Evolutionary conservation across 1,284 basidiomycete species (phyloP).

Genomic region (Tilletia walkeri): DNA sequence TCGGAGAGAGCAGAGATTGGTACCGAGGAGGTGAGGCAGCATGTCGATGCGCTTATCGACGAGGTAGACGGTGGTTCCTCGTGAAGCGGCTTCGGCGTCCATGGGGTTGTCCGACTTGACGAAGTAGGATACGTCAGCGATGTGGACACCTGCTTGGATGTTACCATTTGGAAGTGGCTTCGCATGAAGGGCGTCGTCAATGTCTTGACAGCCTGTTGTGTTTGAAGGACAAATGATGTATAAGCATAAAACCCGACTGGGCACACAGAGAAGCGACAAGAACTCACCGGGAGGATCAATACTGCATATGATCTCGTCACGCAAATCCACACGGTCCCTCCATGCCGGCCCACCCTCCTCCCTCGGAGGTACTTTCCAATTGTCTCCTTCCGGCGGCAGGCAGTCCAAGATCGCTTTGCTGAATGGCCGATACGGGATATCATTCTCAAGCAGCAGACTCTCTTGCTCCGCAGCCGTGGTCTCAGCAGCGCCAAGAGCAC

Average conservation of each 20-base stretch:
- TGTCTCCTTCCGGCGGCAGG: constrained; percentile 82
- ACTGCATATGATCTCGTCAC: constrained; percentile 84
- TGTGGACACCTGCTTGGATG: constrained; percentile 97
- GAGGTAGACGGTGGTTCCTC: constrained; percentile 96
- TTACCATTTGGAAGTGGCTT: constrained; percentile 84
- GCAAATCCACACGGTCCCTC: constrained; percentile 83
- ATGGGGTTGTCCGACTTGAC: constrained; percentile 91
- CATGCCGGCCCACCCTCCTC: constrained; percentile 64
- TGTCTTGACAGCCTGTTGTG: constrained; percentile 85
- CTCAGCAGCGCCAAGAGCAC: constrained; percentile 84
- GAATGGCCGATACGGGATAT: constrained; percentile 94
- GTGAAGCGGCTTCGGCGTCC: constrained; percentile 90
- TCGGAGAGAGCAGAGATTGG: constrained; percentile 90
- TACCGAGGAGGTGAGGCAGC: constrained; percentile 89
- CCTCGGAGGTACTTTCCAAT: constrained; percentile 88
- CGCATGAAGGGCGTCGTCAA: constrained; percentile 98
- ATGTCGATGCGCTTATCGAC: constrained; percentile 99
- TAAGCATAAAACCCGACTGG: not conserved
- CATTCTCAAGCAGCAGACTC: constrained; percentile 87
- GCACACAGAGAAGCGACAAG: not conserved
- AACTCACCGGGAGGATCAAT: constrained; percentile 73
- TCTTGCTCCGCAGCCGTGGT: constrained; percentile 96
- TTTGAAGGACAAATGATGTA: not conserved
- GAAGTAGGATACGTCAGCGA: constrained; percentile 97
- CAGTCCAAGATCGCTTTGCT: constrained; percentile 90